Evolutionary conservation across 2,329 filamentous ascomycete species (phyloP).

Genomic region (Pestalotiopsis sp.): DNA sequence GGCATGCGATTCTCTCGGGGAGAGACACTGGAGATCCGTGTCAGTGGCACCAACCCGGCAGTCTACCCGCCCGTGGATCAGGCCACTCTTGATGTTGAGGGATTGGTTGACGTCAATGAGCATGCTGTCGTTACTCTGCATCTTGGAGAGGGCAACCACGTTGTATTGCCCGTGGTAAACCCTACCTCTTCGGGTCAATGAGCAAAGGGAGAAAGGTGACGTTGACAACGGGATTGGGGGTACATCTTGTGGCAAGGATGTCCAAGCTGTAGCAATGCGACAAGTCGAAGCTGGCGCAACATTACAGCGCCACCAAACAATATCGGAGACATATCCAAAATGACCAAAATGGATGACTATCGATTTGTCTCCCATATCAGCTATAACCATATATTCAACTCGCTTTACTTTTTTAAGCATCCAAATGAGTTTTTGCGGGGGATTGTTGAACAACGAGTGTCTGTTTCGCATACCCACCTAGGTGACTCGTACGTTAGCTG

Average conservation of each 20-base stretch:
- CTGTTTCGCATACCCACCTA: background rate
- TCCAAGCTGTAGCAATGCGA: too few relatives aligned
- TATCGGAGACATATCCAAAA: too few relatives aligned
- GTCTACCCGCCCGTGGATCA: background rate
- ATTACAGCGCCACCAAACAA: too few relatives aligned
- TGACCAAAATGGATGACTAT: too few relatives aligned
- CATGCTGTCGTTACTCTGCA: background rate
- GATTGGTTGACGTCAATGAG: background rate
- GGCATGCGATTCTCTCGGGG: background rate
- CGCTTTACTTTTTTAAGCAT: background rate
- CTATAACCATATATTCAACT: background rate
- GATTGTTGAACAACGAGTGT: background rate
- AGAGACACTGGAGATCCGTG: background rate
- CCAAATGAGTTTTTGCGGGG: constrained; percentile 41
- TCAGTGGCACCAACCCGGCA: background rate
- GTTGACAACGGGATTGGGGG: too few relatives aligned
- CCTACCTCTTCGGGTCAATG: background rate
- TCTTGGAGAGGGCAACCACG: background rate
- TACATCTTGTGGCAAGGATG: too few relatives aligned
- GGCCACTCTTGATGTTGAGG: background rate
- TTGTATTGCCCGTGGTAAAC: background rate
- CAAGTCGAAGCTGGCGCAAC: too few relatives aligned
- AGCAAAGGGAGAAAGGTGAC: constrained; percentile 14
- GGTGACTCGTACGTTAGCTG: background rate
- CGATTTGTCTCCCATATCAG: too few relatives aligned